These are phyloP conservation scores for Teratosphaeria zuluensis DNA, from an alignment of 2,329 filamentous ascomycete species.

Conservation along the genomic window DNA sequence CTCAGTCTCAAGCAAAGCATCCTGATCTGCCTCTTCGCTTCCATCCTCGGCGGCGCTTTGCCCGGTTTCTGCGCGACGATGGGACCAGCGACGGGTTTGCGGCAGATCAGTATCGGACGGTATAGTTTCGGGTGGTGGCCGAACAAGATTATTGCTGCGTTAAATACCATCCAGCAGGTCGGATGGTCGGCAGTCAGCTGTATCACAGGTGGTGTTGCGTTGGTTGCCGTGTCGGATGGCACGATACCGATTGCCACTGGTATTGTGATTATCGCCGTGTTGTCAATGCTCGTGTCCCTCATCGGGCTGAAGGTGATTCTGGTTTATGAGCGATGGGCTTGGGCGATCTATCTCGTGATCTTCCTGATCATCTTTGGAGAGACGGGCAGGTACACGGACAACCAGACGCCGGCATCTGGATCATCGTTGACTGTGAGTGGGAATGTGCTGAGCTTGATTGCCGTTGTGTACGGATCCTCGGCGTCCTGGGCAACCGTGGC, in stretches of 20 bases:
- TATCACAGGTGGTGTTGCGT: slow-evolving; percentile 33
- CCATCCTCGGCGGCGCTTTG: slow-evolving; percentile 22
- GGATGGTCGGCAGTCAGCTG: slow-evolving; percentile 34
- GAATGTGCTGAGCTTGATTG: slow-evolving; percentile 21
- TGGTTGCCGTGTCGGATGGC: slow-evolving; percentile 34
- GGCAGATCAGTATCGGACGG: slow-evolving; percentile 35
- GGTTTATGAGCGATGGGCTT: slow-evolving; percentile 41
- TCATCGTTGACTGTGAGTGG: slow-evolving; percentile 22
- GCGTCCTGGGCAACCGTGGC: slow-evolving; percentile 33
- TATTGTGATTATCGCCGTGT: slow-evolving; percentile 33
- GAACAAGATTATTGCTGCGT: slow-evolving; percentile 37
- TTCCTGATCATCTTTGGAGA: slow-evolving; percentile 40
- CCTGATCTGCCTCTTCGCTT: slow-evolving; percentile 21
- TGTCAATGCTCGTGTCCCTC: slow-evolving; percentile 29
- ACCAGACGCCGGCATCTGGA: slow-evolving; percentile 20
- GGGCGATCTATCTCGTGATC: slow-evolving; percentile 37
- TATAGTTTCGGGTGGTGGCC: slow-evolving; percentile 44
- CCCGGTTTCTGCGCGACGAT: slow-evolving; percentile 26
- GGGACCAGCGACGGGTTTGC: slow-evolving; percentile 27
- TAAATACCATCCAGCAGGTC: slow-evolving; percentile 39
- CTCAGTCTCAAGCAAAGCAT: slow-evolving; percentile 34
- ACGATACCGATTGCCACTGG: slow-evolving; percentile 35
- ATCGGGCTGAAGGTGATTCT: slow-evolving; percentile 36
- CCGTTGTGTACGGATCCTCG: slow-evolving; percentile 30
- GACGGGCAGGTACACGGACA: slow-evolving; percentile 35